Evolutionary conservation across 2,329 filamentous ascomycete genomes (phyloP), one percentile per base, ranked within the genome.

Genomic region (Colletotrichum kahawae): DNA sequence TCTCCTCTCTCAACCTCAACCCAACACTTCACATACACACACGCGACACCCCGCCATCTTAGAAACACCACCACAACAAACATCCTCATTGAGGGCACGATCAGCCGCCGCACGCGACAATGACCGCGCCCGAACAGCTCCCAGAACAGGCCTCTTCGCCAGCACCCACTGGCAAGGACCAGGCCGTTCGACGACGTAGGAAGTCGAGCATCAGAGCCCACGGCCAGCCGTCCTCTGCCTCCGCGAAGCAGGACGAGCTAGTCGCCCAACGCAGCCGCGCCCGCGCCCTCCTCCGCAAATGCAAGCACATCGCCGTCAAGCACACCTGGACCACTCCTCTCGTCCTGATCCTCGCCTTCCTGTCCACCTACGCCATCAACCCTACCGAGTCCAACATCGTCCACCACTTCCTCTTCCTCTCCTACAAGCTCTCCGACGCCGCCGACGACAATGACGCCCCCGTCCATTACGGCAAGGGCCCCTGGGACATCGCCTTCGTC

Each of bases 381-480:
- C 93, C 93, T 2, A 89, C 87, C 36, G 85, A 90, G 36, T 90
- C 91, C 65, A 95, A 95, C 80, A 91, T 92, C 29, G 83, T 93
- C 71, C 87, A 92, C 81, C 86, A 87, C 77, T 92, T 91, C 77
- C 88, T 95, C 79, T 94, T 94, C 86, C 89, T 94, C 72, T 94
- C 93, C 56, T 95, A 95, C 83, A 89, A 90, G 13, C 84, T 92
- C 67, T 85, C 89, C 7, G 85, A 83, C 14, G 48, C 89, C 7
- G 85, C 83, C 4, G 38, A 54, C 14, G 63, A 72, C 13, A 48
- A 33, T 34, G 83, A 83, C 71, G 83, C 84, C 12, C 84, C 86
- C 13, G 84, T 87, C 31, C 91, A 93, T 81, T 95, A 95, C 83
- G 93, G 91, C 80, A 95, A 95, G 80, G 93, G 93, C 29, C 86